These are phyloP conservation scores for Tardiomyces digboiensis DNA, from an alignment of 1,139 yeast species.

Conservation along the genomic window DNA sequence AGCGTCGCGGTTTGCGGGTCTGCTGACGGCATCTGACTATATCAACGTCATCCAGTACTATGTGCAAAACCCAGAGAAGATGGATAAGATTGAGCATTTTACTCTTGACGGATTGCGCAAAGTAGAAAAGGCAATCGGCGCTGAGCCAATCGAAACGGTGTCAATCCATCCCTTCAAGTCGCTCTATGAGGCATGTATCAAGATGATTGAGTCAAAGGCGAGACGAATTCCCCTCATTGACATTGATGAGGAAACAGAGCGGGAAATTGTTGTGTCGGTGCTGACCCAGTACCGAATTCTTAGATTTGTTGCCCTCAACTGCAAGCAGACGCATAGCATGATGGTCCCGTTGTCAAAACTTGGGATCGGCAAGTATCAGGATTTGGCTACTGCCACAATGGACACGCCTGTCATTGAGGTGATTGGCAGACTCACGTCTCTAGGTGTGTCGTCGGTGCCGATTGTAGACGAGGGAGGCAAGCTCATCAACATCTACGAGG, in stretches of 20 bases:
- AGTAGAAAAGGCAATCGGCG: slow-evolving; percentile 83
- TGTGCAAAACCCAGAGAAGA: slow-evolving; percentile 83
- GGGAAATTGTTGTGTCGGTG: slow-evolving; percentile 93
- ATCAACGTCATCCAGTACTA: slow-evolving; percentile 94
- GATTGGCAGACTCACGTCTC: slow-evolving; percentile 68
- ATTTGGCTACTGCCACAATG: slow-evolving; percentile 77
- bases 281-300: slow-evolving; percentile 94
- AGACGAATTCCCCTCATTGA: slow-evolving; percentile 93
- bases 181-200: slow-evolving; percentile 87
- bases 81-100: slow-evolving; percentile 79
- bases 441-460: slow-evolving; percentile 86
- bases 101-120: slow-evolving; percentile 75
- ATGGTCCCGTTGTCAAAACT: slow-evolving; percentile 67
- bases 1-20: slow-evolving; percentile 86
- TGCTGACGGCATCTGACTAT: slow-evolving; percentile 86
- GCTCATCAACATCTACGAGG: slow-evolving; percentile 87
- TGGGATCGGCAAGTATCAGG: slow-evolving; percentile 46
- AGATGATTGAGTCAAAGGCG: slow-evolving; percentile 84
- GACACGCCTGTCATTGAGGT: slow-evolving; percentile 92
- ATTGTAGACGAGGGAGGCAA: slow-evolving; percentile 72
- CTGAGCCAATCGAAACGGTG: slow-evolving; percentile 77
- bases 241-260: slow-evolving; percentile 83
- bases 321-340: slow-evolving; percentile 87
- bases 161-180: slow-evolving; percentile 90
- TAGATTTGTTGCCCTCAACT: slow-evolving; percentile 90